These are phyloP conservation scores for Boletus sp. DNA, from an alignment of 768 basidiomycete genomes.

Conservation along the genomic window DNA sequence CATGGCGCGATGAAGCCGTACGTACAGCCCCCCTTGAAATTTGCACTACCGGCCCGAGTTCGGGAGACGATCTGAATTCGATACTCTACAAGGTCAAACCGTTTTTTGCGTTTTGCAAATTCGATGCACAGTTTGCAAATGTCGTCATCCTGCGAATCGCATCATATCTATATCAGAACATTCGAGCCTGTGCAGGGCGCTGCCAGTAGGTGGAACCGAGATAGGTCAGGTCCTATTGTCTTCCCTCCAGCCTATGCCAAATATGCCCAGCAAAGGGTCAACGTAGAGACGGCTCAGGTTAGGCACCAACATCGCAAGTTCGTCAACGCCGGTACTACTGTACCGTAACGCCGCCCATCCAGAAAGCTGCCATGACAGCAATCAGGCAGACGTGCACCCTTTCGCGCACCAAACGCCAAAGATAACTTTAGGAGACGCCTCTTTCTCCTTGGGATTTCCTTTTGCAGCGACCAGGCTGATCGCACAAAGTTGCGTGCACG, in stretches of 20 bases:
- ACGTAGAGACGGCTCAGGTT: too few species aligned
- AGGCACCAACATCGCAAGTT: neutral
- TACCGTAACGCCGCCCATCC: neutral
- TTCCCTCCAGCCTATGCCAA: neutral
- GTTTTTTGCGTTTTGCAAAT: neutral
- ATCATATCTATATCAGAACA: too few species aligned
- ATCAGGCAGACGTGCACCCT: neutral
- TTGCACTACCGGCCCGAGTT: neutral
- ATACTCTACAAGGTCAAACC: neutral
- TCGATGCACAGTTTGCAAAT: neutral
- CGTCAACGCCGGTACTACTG: neutral
- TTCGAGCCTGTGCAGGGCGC: neutral
- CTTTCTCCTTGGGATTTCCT: constrained; percentile 10
- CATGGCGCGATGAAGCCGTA: neutral
- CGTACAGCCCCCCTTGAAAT: neutral
- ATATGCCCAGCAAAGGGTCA: too few species aligned
- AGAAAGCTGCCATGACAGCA: neutral
- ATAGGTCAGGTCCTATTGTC: constrained; percentile 12
- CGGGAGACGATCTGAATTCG: neutral
- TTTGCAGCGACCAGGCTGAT: neutral
- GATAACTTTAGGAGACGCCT: neutral
- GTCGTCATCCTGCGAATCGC: neutral
- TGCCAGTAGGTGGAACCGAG: neutral
- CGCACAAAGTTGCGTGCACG: neutral
- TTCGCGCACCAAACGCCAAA: constrained; percentile 1